Percentiles rank a stretch among this genome's conserved stretches.
Conservation (phyloP, 2,329 filamentous ascomycete species). For the Clonostachys solani region DNA sequence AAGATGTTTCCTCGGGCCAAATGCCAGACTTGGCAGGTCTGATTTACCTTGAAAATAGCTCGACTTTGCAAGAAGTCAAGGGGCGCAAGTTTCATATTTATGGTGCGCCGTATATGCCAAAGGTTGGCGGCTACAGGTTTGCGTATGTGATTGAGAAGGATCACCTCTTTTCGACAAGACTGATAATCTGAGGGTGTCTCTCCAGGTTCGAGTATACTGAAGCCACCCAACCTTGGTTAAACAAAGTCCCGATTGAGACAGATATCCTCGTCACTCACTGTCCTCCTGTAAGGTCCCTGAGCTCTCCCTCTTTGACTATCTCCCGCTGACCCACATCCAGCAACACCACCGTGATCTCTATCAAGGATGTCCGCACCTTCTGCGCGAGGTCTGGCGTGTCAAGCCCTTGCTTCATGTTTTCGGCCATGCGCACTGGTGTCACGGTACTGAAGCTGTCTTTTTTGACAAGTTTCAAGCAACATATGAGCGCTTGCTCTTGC, state of each 20-base stretch:
- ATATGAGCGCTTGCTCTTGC: slow-evolving; percentile 62
- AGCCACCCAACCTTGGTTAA: slow-evolving; percentile 66
- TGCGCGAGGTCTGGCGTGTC: slow-evolving; percentile 70
- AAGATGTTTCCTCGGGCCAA: slow-evolving; percentile 5
- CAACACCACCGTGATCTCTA: slow-evolving; percentile 66
- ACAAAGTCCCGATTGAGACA: slow-evolving; percentile 64
- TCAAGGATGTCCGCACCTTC: slow-evolving; percentile 66
- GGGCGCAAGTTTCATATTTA: slow-evolving; percentile 56
- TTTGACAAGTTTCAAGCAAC: slow-evolving; percentile 71
- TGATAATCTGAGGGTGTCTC: too few species aligned
- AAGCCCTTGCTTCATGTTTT: slow-evolving; percentile 76
- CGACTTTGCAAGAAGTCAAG: slow-evolving; percentile 1
- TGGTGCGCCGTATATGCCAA: slow-evolving; percentile 76
- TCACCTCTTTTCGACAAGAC: background rate
- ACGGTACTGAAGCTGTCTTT: slow-evolving; percentile 64
- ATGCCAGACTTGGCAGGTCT: background rate
- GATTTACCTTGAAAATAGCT: slow-evolving; percentile 6
- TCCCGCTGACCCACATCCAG: slow-evolving; percentile 17
- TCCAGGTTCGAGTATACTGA: slow-evolving; percentile 69
- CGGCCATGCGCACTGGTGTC: slow-evolving; percentile 77
- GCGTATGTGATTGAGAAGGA: slow-evolving; percentile 33
- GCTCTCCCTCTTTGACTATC: background rate
- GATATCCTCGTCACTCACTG: slow-evolving; percentile 81
- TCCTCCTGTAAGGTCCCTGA: slow-evolving; percentile 52
- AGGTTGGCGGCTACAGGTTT: slow-evolving; percentile 64